Evolutionary conservation across 306 rosid genomes (phyloP), one percentile per base, ranked within the genome.

Genomic region (Medicago arabica): DNA sequence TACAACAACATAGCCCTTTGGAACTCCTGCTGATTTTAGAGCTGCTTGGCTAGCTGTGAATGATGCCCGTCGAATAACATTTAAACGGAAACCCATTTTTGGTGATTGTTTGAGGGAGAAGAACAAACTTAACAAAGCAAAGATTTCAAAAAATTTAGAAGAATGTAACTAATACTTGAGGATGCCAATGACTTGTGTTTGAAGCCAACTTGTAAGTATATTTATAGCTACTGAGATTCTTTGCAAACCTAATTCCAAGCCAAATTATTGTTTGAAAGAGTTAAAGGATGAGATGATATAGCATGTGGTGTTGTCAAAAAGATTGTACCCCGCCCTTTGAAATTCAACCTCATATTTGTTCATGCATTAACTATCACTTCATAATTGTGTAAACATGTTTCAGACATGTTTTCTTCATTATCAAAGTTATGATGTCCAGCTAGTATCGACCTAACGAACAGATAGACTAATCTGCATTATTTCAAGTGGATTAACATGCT

Each of bases 311-410:
- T 0, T 43, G 71, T 66, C 71, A 19, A 18, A 18, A 63, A 41
- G 17, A 12, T 39, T 11, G 54, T 34, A 66, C 54, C 54, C 43
- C 19, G 47, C 59, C 15, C 16, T 25, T 36, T 25, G 23, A 66
- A 12, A 4, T 12, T 10, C 54, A 66, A 40, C 36, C 17, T 19
- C 51, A 66, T 66, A 41, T 41, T 66, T 21, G 12, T 72, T 55
- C 21, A 55, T 49, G 5, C 28, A 68, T 75, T 74, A 67, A 73
- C 16, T 23, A 41, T 8, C 31, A 7, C 49, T 65, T 74, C 51
- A 38, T 23, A 50, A 38, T 69, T 70, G 39, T 21, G 54, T 13
- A 15, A 75, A 67, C 84, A 75, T 79, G 67, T 58, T 57, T 36
- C 15, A 31, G 63, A 60, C 72, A 75, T 79, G 78, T 71, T 39